phyloP scores from a whole-genome alignment of 2,329 filamentous ascomycete species.

The Trichothecium sympodiale region DNA sequence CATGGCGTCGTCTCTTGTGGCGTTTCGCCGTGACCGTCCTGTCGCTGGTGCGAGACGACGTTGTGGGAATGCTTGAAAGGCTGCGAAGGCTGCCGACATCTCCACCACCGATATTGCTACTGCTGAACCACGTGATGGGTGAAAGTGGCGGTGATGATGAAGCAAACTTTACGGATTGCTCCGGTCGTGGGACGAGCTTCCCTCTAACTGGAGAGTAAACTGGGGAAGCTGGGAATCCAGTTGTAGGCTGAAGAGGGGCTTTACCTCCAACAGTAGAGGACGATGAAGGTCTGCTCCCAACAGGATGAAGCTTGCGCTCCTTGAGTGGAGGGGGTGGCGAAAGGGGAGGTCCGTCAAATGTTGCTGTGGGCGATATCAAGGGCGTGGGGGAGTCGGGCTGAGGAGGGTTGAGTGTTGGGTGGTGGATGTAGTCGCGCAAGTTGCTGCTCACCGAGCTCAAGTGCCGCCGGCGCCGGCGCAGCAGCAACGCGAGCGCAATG shows the following conservation, averaged over 20 bases:
- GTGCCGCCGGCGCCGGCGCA: constrained; percentile 11
- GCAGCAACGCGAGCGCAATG: constrained; percentile 23
- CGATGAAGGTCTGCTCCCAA: constrained; percentile 12
- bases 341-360: constrained; percentile 14
- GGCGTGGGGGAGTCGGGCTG: constrained; percentile 25
- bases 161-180: background rate
- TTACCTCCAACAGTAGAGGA: constrained; percentile 8
- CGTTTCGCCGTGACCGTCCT: background rate
- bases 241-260: constrained; percentile 6
- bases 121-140: background rate
- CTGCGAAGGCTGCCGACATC: background rate
- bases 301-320: constrained; percentile 33
- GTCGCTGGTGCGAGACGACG: background rate
- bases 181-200: constrained; percentile 18
- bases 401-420: constrained; percentile 6
- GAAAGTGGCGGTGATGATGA: background rate
- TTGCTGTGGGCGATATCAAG: constrained; percentile 24
- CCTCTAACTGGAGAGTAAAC: constrained; percentile 23
- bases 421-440: background rate
- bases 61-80: constrained; percentile 1
- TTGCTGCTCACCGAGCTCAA: no score
- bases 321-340: constrained; percentile 37
- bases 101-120: background rate
- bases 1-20: background rate
- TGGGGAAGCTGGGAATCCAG: constrained; percentile 24